Conservation (phyloP, 2,329 filamentous ascomycete species). For the Ambrosiella beaveri region DNA sequence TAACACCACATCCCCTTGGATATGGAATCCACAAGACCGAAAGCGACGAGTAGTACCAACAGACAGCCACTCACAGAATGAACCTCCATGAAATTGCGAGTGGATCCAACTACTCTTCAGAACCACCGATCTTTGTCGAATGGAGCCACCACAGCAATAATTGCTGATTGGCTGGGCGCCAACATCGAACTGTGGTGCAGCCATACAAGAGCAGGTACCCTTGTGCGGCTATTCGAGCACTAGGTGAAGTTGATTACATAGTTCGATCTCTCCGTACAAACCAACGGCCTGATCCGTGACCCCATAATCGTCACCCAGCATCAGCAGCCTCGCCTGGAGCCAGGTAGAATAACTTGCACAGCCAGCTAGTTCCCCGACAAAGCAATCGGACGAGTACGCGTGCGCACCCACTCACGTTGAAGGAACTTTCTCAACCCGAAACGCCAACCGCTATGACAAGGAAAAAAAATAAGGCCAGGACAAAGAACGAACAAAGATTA, state of each 20-base stretch:
- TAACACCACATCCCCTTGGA: too few relatives aligned
- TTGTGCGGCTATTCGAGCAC: too few relatives aligned
- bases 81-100: neutral
- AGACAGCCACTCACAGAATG: neutral
- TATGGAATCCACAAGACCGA: too few relatives aligned
- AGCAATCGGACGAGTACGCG: slow-evolving; percentile 34
- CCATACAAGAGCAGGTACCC: too few relatives aligned
- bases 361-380: slow-evolving; percentile 18
- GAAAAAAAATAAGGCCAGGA: neutral
- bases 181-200: too few relatives aligned
- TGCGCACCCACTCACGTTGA: slow-evolving; percentile 26
- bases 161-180: too few relatives aligned
- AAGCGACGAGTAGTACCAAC: too few relatives aligned
- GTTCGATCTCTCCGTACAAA: neutral
- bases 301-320: neutral
- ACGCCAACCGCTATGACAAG: slow-evolving; percentile 7
- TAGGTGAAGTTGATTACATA: too few relatives aligned
- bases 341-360: neutral
- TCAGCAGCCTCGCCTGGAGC: neutral
- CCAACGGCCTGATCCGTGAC: neutral
- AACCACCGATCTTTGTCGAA: neutral
- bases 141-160: too few relatives aligned
- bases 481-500: slow-evolving; percentile 3
- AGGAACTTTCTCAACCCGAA: slow-evolving; percentile 29
- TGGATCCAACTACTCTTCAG: neutral